These are phyloP conservation scores for Fonticula alba DNA, from an alignment of 78 protist genomes.

Conservation along the genomic window DNA sequence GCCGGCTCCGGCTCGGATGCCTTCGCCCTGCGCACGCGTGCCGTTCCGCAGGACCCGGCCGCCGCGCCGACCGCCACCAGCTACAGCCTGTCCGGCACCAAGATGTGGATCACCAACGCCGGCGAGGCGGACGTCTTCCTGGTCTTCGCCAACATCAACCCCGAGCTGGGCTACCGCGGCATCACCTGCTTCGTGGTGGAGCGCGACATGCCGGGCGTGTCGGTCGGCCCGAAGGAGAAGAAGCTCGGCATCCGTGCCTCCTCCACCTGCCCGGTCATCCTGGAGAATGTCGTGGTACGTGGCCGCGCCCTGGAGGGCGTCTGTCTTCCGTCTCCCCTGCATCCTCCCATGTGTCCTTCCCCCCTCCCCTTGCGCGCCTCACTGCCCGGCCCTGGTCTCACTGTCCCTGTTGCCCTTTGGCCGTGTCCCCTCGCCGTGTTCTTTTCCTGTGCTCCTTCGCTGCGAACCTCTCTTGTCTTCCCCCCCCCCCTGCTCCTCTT, in stretches of 20 bases:
- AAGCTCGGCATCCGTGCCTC: slow-evolving; percentile 71
- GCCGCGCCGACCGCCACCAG: slow-evolving; percentile 3
- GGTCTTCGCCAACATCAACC: slow-evolving; percentile 70
- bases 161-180: slow-evolving; percentile 53
- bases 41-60: slow-evolving; percentile 7
- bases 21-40: slow-evolving; percentile 60
- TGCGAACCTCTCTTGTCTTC: no score
- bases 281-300: slow-evolving; percentile 34
- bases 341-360: no score
- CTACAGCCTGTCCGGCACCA: slow-evolving; percentile 61
- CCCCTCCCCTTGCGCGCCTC: no score
- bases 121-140: slow-evolving; percentile 63
- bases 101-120: slow-evolving; percentile 68
- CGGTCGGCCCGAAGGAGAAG: slow-evolving; percentile 34
- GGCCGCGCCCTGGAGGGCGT: no score
- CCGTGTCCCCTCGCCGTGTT: no score
- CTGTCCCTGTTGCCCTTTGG: no score
- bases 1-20: slow-evolving; percentile 63
- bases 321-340: no score
- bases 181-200: slow-evolving; percentile 76
- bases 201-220: slow-evolving; percentile 41
- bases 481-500: no score
- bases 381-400: no score
- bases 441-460: no score
- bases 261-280: slow-evolving; percentile 59